Conservation (phyloP, 805 yeast species). For the Starmerella apicola region DNA sequence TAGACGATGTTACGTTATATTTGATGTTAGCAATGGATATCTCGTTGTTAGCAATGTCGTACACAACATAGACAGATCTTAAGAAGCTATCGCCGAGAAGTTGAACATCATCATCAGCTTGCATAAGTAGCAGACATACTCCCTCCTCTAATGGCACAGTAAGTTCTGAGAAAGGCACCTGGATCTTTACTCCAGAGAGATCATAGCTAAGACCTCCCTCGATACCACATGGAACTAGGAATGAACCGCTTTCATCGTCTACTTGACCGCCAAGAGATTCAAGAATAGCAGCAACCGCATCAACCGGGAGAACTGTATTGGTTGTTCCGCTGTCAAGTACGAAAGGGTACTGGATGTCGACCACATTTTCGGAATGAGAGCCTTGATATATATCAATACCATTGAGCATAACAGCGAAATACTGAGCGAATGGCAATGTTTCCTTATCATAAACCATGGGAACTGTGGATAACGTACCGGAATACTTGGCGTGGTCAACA, state of each 20-base stretch:
- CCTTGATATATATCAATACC: slow-evolving; percentile 12
- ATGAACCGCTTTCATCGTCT: slow-evolving; percentile 30
- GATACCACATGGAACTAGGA: slow-evolving; percentile 29
- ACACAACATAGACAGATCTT: slow-evolving; percentile 55
- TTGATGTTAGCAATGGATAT: slow-evolving; percentile 45
- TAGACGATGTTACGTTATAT: slow-evolving; percentile 20
- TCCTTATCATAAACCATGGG: slow-evolving; percentile 22
- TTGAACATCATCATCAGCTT: slow-evolving; percentile 25
- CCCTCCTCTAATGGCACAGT: too few species aligned
- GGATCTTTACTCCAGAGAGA: slow-evolving; percentile 40
- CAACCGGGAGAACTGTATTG: slow-evolving; percentile 33
- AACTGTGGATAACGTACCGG: slow-evolving; percentile 29
- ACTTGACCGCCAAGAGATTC: slow-evolving; percentile 29
- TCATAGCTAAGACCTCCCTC: slow-evolving; percentile 31
- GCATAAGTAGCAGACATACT: slow-evolving; percentile 20
- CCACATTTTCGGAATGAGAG: slow-evolving; percentile 5
- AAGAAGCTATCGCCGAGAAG: slow-evolving; percentile 58
- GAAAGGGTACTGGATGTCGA: slow-evolving; percentile 24
- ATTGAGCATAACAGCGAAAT: slow-evolving; percentile 12
- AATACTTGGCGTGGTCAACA: slow-evolving; percentile 32
- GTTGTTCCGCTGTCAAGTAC: slow-evolving; percentile 47
- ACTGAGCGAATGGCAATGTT: slow-evolving; percentile 9
- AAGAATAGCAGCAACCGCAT: slow-evolving; percentile 25
- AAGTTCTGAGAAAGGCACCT: slow-evolving; percentile 34
- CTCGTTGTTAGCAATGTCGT: slow-evolving; percentile 46